These are phyloP conservation scores for Pisolithus albus DNA, from an alignment of 768 basidiomycete species.

Conservation along the genomic window DNA sequence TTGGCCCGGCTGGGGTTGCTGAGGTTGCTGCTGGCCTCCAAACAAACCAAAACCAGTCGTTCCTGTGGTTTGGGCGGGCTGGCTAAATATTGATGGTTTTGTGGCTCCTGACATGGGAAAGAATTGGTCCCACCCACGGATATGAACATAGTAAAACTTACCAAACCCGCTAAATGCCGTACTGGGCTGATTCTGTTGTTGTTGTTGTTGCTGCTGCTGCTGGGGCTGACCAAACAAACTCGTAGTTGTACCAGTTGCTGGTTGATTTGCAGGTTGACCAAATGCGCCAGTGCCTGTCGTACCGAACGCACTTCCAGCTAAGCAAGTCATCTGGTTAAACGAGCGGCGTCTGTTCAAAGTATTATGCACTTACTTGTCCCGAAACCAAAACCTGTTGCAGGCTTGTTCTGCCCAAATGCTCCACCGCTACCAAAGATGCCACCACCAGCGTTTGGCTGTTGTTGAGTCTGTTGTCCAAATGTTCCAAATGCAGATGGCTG, in stretches of 20 bases:
- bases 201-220: constrained; percentile 10
- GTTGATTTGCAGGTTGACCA: constrained; percentile 22
- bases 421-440: constrained; percentile 28
- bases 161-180: constrained; percentile 38
- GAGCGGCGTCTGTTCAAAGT: background rate
- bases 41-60: constrained; percentile 30
- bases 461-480: constrained; percentile 45
- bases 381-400: constrained; percentile 25
- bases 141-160: constrained; percentile 9
- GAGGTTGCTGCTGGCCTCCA: constrained; percentile 22
- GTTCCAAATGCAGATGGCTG: constrained; percentile 39
- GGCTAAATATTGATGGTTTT: constrained; percentile 48
- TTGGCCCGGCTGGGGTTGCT: constrained; percentile 11
- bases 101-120: constrained; percentile 21
- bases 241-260: constrained; percentile 13
- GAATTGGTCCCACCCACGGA: background rate
- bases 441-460: constrained; percentile 29
- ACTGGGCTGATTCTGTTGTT: constrained; percentile 17
- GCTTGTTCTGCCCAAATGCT: constrained; percentile 28
- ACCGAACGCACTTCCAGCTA: constrained; percentile 20
- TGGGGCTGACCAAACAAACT: constrained; percentile 33
- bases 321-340: constrained; percentile 1
- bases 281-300: constrained; percentile 17
- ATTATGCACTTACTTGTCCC: constrained; percentile 14
- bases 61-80: constrained; percentile 34